These are phyloP conservation scores for Sungouiozyma ichnusensis DNA, from an alignment of 805 yeast species.

Conservation along the genomic window DNA sequence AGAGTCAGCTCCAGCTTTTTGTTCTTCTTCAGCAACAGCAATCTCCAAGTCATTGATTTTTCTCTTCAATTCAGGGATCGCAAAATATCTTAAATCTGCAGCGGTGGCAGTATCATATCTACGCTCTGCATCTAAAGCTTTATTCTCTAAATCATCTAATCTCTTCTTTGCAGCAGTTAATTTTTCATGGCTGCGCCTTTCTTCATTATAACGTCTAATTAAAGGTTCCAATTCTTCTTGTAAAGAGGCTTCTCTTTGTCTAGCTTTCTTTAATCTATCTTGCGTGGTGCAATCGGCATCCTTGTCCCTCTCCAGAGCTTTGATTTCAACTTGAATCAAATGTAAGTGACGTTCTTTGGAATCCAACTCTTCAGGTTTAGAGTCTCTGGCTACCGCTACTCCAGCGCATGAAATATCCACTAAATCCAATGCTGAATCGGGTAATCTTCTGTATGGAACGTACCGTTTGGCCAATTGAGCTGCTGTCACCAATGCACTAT, in stretches of 20 bases:
- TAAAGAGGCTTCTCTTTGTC: slow-evolving; percentile 66
- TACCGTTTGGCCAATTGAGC: slow-evolving; percentile 92
- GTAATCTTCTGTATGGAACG: slow-evolving; percentile 87
- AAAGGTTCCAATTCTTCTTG: slow-evolving; percentile 81
- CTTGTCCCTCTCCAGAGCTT: slow-evolving; percentile 91
- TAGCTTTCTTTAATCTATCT: slow-evolving; percentile 75
- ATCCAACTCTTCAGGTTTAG: slow-evolving; percentile 94
- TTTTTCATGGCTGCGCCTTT: slow-evolving; percentile 84
- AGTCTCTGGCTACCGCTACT: slow-evolving; percentile 96
- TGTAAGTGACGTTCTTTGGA: slow-evolving; percentile 86
- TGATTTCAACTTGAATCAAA: slow-evolving; percentile 87
- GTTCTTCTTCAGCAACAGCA: slow-evolving; percentile 68
- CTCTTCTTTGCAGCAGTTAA: slow-evolving; percentile 81
- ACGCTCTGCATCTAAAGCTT: slow-evolving; percentile 95
- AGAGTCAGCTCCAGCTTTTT: slow-evolving; percentile 45
- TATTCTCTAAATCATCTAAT: slow-evolving; percentile 83
- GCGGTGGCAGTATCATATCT: slow-evolving; percentile 89
- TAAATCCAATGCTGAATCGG: slow-evolving; percentile 93
- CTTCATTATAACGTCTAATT: slow-evolving; percentile 75
- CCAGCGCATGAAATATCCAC: slow-evolving; percentile 95
- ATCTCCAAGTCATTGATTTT: slow-evolving; percentile 68
- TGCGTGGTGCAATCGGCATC: slow-evolving; percentile 74
- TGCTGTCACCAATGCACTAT: slow-evolving; percentile 87
- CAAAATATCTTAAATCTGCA: slow-evolving; percentile 93
- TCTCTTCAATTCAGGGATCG: slow-evolving; percentile 82